Base-by-base conservation (phyloP, 768 basidiomycete species). In the Mycena galopus region DNA sequence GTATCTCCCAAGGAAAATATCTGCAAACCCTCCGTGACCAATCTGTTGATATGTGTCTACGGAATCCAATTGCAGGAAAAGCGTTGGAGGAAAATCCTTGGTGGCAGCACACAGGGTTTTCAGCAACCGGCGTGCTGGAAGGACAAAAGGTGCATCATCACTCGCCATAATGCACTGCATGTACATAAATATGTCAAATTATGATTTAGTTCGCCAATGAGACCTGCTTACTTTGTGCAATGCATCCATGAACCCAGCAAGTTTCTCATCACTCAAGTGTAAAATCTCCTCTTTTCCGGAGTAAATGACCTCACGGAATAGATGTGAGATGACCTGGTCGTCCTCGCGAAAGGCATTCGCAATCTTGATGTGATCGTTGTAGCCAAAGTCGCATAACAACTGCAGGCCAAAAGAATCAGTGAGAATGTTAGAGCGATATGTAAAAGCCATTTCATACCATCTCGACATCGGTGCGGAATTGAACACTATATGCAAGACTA, bases 21-120 rank as follows among this genome's bases (percentile, higher is more conserved):
- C 55, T 32, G 55, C 55, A 32, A 56, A 56, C 8, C 55, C 55
- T 32, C 55, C 55, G 4, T 17, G 55, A 56, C 55, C 55, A 56
- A 56, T 56, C 55, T 12, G 30, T 17, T 11, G 55, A 32, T 56
- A 32, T 56, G 30, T 30, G 55, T 56, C 55, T 56, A 56, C 30
- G 19, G 55, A 56, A 56, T 56, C 55, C 55, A 56, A 56, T 56
- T 56, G 30, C 55, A 56, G 55, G 55, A 56, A 39, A 19, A 59
- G 58, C n/a, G 35, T 25, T 59, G 58, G 58, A 59, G 58, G 58
- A 59, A 59, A 59, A 25, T 10, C 37, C 58, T 59, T 39, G 33
- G 58, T 23, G 33, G 37, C 58, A 39, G 37, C 58, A 59, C 58
- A 39, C 35, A 59, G 35, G 23, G 37, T 39, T 59, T 59, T 25